Conservation (phyloP, 2,329 filamentous ascomycete species). For the Aureobasidium musti region DNA sequence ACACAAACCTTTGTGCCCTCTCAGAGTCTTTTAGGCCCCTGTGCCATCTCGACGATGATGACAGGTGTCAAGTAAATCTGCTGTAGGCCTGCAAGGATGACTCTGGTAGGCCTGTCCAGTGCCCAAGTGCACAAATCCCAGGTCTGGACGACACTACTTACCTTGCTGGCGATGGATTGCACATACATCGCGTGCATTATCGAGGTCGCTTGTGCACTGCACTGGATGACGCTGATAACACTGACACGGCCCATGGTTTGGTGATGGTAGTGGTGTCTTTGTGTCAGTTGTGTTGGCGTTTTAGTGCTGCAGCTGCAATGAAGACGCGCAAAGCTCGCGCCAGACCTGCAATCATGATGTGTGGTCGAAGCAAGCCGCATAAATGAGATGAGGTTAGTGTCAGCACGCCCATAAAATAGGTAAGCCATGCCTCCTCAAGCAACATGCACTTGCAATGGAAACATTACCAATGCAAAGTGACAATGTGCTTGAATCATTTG, state of each 20-base stretch:
- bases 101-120: too few species aligned
- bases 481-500: background rate
- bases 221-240: background rate
- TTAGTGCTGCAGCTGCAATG: background rate
- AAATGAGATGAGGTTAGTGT: background rate
- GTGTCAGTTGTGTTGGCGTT: background rate
- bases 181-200: background rate
- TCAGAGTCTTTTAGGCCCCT: background rate
- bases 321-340: too few species aligned
- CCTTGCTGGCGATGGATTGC: background rate
- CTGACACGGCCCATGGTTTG: too few species aligned
- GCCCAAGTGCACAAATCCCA: background rate
- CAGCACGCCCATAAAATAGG: too few species aligned
- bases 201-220: background rate
- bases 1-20: background rate
- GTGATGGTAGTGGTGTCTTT: conserved; percentile 1
- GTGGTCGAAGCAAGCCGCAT: background rate
- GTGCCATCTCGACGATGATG: background rate
- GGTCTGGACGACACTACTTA: background rate
- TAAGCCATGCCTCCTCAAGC: background rate
- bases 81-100: background rate
- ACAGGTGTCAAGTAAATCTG: background rate
- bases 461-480: background rate
- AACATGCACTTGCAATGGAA: background rate
- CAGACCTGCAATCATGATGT: background rate